phyloP scores from a whole-genome alignment of 2,329 filamentous ascomycete genomes.

The Aspergillus viridinutans region DNA sequence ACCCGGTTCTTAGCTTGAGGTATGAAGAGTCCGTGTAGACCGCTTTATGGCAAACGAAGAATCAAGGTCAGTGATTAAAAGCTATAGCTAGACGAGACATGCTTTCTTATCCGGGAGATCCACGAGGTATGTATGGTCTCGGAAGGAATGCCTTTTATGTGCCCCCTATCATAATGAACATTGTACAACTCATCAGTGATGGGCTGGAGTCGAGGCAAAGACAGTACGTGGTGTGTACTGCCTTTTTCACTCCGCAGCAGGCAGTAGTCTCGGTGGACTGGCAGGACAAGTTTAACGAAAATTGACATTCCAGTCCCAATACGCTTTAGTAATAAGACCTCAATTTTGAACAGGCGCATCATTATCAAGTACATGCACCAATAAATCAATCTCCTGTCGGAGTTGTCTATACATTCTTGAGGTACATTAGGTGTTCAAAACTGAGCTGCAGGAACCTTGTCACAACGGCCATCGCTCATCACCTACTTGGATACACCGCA shows the following conservation, averaged over 20 bases:
- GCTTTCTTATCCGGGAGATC: neutral
- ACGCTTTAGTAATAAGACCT: neutral
- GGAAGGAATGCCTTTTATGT: neutral
- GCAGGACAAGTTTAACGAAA: neutral
- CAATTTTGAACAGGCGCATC: neutral
- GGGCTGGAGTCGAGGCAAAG: neutral
- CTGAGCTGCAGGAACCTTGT: neutral
- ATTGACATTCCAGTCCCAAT: neutral
- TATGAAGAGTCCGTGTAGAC: neutral
- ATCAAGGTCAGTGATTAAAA: neutral
- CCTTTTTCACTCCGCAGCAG: no score
- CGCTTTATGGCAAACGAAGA: neutral
- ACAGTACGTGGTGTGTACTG: neutral
- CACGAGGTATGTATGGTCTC: neutral
- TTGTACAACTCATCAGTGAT: neutral
- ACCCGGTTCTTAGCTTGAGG: neutral
- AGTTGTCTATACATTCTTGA: no score
- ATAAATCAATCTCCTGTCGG: neutral
- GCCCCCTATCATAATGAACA: neutral
- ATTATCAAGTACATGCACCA: neutral
- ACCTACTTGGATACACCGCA: neutral
- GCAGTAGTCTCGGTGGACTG: neutral
- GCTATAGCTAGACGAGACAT: neutral
- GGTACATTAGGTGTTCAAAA: neutral
- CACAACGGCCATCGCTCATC: neutral